Evolutionary conservation across 805 yeast genomes (phyloP).

Genomic region (Dipodascus geniculatus): DNA sequence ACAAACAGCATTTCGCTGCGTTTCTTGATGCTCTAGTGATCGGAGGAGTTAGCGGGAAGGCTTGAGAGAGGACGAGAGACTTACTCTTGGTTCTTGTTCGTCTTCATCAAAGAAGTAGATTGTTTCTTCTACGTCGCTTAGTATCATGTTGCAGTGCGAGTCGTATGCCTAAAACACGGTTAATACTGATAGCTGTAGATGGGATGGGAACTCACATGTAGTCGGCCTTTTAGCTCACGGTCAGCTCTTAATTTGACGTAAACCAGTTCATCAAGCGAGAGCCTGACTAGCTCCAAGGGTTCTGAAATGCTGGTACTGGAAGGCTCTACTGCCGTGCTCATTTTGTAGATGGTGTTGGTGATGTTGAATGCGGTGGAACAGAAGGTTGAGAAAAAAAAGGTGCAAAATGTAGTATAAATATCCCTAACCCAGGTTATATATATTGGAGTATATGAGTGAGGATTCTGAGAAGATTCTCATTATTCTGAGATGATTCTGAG

Average conservation of each 20-base stretch:
- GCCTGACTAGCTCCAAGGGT: constrained; percentile 83
- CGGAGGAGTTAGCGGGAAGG: neutral
- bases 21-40: constrained; percentile 29
- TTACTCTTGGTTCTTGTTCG: constrained; percentile 31
- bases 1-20: constrained; percentile 80
- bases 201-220: constrained; percentile 72
- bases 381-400: neutral
- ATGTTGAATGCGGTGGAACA: no score
- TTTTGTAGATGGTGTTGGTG: neutral
- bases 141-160: constrained; percentile 90
- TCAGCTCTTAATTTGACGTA: constrained; percentile 88
- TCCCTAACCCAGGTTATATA: neutral
- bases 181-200: no score
- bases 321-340: neutral
- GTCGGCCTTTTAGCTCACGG: constrained; percentile 78
- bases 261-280: constrained; percentile 77
- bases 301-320: constrained; percentile 31
- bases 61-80: constrained; percentile 14
- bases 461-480: no score
- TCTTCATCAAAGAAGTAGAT: constrained; percentile 47
- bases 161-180: constrained; percentile 53
- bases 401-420: neutral
- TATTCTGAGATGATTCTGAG: no score
- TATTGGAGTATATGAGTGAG: no score
- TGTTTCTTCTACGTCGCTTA: constrained; percentile 85